phyloP scores from a whole-genome alignment of 441 rosid species.

The Erysimum cheiri region DNA sequence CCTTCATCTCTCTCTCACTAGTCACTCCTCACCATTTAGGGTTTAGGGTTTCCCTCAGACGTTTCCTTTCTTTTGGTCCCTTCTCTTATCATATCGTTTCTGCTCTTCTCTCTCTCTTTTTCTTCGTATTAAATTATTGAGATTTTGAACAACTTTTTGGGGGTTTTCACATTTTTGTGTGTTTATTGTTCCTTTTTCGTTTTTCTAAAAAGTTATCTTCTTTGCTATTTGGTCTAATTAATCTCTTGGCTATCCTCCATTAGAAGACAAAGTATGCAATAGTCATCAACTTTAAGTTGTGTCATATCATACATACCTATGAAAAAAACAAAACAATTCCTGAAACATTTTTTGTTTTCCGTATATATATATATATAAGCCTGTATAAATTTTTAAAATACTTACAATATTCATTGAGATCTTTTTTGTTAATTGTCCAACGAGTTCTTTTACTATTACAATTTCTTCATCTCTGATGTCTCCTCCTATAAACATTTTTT shows the following conservation, averaged over 20 bases:
- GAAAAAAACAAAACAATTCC: background rate
- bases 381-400: too few relatives aligned
- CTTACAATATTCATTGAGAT: background rate
- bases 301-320: constrained; percentile 13
- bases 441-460: background rate
- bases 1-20: constrained; percentile 31
- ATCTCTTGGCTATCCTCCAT: background rate
- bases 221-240: constrained; percentile 28
- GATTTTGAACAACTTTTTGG: constrained; percentile 22
- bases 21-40: constrained; percentile 41
- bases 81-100: constrained; percentile 52
- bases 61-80: constrained; percentile 50
- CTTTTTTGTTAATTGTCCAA: background rate
- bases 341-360: background rate
- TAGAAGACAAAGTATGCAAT: background rate
- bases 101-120: constrained; percentile 26
- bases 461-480: constrained; percentile 10
- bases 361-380: background rate
- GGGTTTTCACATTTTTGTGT: constrained; percentile 26
- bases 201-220: constrained; percentile 13
- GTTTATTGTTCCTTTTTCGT: constrained; percentile 29
- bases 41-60: constrained; percentile 42
- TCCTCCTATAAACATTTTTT: background rate
- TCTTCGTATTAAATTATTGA: constrained; percentile 30
- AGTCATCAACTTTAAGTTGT: background rate